Conservation (phyloP, 2,329 filamentous ascomycete genomes). For the Ceratocystis albifundus region DNA sequence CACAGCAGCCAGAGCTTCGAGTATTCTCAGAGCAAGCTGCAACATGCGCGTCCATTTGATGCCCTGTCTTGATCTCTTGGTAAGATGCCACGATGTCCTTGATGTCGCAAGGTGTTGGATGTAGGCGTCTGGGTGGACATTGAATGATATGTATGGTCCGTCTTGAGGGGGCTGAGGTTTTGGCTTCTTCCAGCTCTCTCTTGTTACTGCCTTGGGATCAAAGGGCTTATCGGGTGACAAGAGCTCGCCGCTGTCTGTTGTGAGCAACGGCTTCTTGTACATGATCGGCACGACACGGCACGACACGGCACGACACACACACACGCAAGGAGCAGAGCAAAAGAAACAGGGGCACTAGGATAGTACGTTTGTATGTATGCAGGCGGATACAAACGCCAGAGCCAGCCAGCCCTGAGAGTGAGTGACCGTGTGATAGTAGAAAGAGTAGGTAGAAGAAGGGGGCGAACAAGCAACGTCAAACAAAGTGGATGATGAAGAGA, state of each 20-base stretch:
- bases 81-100: conserved; percentile 51
- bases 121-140: conserved; percentile 73
- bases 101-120: conserved; percentile 50
- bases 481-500: background rate
- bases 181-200: conserved; percentile 61
- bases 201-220: conserved; percentile 75
- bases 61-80: conserved; percentile 54
- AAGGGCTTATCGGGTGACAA: conserved; percentile 47
- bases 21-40: conserved; percentile 56
- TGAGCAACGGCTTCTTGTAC: conserved; percentile 20
- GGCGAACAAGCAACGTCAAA: too few species aligned
- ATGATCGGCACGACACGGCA: conserved; percentile 3
- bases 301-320: too few species aligned
- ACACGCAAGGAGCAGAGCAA: background rate
- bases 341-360: background rate
- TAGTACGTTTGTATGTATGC: too few species aligned
- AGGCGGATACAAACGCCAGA: background rate
- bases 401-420: background rate
- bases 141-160: conserved; percentile 71
- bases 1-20: conserved; percentile 56
- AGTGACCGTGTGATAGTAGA: background rate
- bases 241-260: conserved; percentile 15
- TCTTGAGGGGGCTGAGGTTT: conserved; percentile 52
- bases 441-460: background rate
- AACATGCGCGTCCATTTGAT: conserved; percentile 58